phyloP scores from a whole-genome alignment of 2,329 filamentous ascomycete genomes.

The Ambrosiella cleistominuta region DNA sequence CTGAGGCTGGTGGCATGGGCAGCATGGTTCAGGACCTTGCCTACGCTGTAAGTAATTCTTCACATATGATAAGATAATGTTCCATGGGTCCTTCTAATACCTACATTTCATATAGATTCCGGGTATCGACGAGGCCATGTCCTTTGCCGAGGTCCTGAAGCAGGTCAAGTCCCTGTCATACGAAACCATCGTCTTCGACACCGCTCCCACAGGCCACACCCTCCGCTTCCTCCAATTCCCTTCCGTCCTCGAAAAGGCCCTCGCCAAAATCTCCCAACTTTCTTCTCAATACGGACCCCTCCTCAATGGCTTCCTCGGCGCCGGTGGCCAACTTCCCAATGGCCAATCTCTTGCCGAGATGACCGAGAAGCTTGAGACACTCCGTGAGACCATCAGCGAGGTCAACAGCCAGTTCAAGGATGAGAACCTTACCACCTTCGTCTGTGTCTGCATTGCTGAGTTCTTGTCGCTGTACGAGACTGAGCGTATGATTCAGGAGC shows the following conservation, averaged over 20 bases:
- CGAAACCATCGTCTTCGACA: conserved; percentile 98
- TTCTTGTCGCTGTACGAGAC: conserved; percentile 96
- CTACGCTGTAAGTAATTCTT: conserved; percentile 52
- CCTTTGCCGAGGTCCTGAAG: conserved; percentile 96
- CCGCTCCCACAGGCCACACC: conserved; percentile 91
- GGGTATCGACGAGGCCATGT: conserved; percentile 98
- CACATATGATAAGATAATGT: not conserved
- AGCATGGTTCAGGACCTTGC: conserved; percentile 98
- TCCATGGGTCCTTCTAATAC: not conserved
- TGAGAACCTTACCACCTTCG: conserved; percentile 84
- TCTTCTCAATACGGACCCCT: conserved; percentile 91
- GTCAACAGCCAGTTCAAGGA: conserved; percentile 99
- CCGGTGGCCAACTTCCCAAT: conserved; percentile 58
- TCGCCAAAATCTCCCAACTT: conserved; percentile 91
- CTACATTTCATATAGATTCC: conserved; percentile 50
- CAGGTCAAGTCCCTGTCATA: conserved; percentile 98
- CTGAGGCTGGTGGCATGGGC: conserved; percentile 54
- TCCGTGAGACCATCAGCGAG: conserved; percentile 83
- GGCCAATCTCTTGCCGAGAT: conserved; percentile 87
- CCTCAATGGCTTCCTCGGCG: conserved; percentile 79
- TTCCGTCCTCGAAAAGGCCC: conserved; percentile 90
- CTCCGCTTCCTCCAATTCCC: conserved; percentile 97
- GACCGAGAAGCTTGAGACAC: conserved; percentile 81
- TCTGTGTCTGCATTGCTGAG: conserved; percentile 96
- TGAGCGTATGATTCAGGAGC: conserved; percentile 98